A percentile compares a stretch with the other conserved stretches of the same genome.
Conservation (phyloP, 148 eudicot species). For the Heliosperma pusillum region DNA sequence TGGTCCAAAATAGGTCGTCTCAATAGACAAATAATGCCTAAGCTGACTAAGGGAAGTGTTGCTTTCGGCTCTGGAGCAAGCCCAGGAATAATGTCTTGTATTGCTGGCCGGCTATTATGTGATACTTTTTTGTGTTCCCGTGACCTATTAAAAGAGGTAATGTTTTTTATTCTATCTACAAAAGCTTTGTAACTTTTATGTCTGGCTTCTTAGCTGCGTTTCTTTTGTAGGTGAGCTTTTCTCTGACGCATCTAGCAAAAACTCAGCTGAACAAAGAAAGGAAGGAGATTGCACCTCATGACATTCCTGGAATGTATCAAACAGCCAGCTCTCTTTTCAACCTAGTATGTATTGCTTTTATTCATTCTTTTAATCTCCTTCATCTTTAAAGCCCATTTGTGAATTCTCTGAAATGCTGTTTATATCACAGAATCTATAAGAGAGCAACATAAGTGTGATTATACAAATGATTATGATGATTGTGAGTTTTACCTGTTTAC, state of each 20-base stretch:
- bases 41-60: constrained; percentile 60
- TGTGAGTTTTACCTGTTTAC: background rate
- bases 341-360: constrained; percentile 54
- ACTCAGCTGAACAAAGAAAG: constrained; percentile 84
- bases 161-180: background rate
- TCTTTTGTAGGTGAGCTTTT: constrained; percentile 83
- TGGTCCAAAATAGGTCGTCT: constrained; percentile 99
- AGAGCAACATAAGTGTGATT: background rate
- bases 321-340: constrained; percentile 65
- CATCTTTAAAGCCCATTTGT: background rate
- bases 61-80: constrained; percentile 95
- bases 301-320: constrained; percentile 69
- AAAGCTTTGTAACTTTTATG: background rate
- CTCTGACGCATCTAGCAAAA: constrained; percentile 87
- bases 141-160: constrained; percentile 94
- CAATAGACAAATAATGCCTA: constrained; percentile 82
- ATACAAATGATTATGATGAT: background rate
- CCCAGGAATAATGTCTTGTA: constrained; percentile 86
- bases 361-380: background rate
- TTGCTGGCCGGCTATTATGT: constrained; percentile 93
- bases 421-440: background rate
- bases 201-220: constrained; percentile 21
- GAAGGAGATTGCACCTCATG: constrained; percentile 87
- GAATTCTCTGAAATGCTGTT: constrained; percentile 2
- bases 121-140: constrained; percentile 91